Conservation (phyloP, 2,329 filamentous ascomycete species). For the Cladobotryum mycophilum region DNA sequence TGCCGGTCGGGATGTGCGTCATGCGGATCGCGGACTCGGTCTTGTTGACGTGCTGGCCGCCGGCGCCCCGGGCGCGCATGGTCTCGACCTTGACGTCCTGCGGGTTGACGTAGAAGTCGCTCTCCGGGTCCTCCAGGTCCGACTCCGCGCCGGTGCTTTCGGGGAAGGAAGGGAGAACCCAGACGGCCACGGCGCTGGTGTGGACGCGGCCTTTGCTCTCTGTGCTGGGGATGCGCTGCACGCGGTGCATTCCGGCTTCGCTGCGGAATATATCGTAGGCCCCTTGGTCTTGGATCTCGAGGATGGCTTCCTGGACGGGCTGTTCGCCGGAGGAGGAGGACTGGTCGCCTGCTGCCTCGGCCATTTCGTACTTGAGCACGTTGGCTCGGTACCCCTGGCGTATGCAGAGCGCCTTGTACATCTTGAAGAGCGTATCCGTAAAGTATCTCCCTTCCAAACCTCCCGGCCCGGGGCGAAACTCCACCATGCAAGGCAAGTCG, state of each 20-base stretch:
- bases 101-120: constrained; percentile 84
- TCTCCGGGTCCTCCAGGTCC: constrained; percentile 75
- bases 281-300: constrained; percentile 71
- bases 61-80: constrained; percentile 87
- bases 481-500: constrained; percentile 80
- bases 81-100: constrained; percentile 78
- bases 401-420: constrained; percentile 79
- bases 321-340: constrained; percentile 53
- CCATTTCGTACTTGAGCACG: constrained; percentile 73
- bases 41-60: constrained; percentile 97
- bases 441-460: constrained; percentile 90
- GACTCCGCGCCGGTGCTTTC: constrained; percentile 43
- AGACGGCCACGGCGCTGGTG: constrained; percentile 85
- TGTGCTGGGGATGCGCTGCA: constrained; percentile 87
- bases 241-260: constrained; percentile 91
- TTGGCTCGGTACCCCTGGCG: constrained; percentile 59
- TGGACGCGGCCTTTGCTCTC: constrained; percentile 89
- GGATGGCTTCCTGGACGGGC: constrained; percentile 76
- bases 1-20: constrained; percentile 83
- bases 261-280: constrained; percentile 77
- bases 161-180: constrained; percentile 83
- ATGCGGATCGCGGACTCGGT: constrained; percentile 93
- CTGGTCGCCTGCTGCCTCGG: constrained; percentile 55
- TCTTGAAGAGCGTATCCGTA: constrained; percentile 76
- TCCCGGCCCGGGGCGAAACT: constrained; percentile 86